These are phyloP conservation scores for Actinomucor elegans DNA, from an alignment of 371 early-diverging fungal genomes.

Conservation along the genomic window DNA sequence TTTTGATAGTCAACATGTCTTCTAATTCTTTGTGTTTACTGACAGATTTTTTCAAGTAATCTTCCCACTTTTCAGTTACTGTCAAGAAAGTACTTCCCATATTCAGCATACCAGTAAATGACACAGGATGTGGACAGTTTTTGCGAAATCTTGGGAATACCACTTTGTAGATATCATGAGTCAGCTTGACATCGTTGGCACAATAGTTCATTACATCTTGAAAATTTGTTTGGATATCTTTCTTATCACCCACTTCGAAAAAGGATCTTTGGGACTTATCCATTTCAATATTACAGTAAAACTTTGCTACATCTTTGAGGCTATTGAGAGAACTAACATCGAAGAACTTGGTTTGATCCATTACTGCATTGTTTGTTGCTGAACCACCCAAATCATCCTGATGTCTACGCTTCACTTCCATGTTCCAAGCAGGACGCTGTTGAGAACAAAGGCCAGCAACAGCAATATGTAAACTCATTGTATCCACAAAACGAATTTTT, in stretches of 20 bases:
- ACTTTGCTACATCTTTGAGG: slow-evolving; percentile 75
- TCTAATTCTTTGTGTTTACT: slow-evolving; percentile 55
- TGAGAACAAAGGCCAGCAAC: slow-evolving; percentile 88
- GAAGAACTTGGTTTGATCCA: slow-evolving; percentile 43
- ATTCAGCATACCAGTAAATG: slow-evolving; percentile 88
- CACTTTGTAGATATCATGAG: slow-evolving; percentile 69
- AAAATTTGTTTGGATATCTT: slow-evolving; percentile 61
- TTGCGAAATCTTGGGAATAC: slow-evolving; percentile 72
- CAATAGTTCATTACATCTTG: slow-evolving; percentile 80
- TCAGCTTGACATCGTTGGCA: slow-evolving; percentile 84
- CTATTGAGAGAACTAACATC: slow-evolving; percentile 80
- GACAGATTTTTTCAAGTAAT: slow-evolving; percentile 61
- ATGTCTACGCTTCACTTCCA: slow-evolving; percentile 54
- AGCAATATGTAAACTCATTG: slow-evolving; percentile 93
- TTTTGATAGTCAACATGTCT: slow-evolving; percentile 55
- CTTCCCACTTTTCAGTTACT: slow-evolving; percentile 76
- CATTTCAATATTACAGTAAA: slow-evolving; percentile 71
- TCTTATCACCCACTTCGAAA: slow-evolving; percentile 63
- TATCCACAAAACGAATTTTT: slow-evolving; percentile 79
- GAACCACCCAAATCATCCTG: slow-evolving; percentile 26
- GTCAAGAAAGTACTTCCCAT: slow-evolving; percentile 91
- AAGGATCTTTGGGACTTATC: slow-evolving; percentile 76
- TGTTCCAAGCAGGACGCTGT: slow-evolving; percentile 83
- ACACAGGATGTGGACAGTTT: slow-evolving; percentile 93
- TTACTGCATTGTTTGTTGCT: slow-evolving; percentile 17